These are phyloP conservation scores for Podila verticillata DNA, from an alignment of 192 early-diverging fungal genomes.

Conservation along the genomic window DNA sequence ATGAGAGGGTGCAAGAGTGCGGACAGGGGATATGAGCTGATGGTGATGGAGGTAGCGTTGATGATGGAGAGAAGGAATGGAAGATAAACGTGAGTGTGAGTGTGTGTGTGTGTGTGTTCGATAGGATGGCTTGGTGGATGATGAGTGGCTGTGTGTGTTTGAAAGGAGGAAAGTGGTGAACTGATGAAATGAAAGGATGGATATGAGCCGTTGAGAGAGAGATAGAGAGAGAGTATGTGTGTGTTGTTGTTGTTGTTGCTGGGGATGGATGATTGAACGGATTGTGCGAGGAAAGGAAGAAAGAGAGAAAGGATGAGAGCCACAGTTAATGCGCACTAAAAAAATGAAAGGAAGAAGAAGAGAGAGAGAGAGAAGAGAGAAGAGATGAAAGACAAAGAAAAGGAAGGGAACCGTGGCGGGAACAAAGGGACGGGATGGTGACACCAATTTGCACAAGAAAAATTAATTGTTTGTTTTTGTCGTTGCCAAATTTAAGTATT, in stretches of 20 bases:
- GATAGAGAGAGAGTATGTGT: neutral
- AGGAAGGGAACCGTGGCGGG: neutral
- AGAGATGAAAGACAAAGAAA: neutral
- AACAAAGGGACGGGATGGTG: neutral
- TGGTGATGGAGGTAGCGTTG: too few species aligned
- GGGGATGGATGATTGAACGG: neutral
- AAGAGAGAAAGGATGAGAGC: neutral
- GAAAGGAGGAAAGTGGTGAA: neutral
- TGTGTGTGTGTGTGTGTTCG: neutral
- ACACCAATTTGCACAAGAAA: too few species aligned
- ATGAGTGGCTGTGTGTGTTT: neutral
- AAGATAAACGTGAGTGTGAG: neutral
- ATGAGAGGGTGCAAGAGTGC: too few species aligned
- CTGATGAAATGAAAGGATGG: neutral
- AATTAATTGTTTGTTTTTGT: too few species aligned
- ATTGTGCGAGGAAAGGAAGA: neutral
- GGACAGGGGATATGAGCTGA: too few species aligned
- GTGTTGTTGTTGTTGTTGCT: neutral
- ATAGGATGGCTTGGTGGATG: neutral
- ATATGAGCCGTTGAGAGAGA: neutral
- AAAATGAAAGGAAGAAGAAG: neutral
- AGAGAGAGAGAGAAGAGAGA: neutral
- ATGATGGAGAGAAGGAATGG: neutral
- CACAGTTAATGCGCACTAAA: slow-evolving; percentile 1
- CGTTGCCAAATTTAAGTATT: too few species aligned